Conservation (phyloP, 164 flowering plant genomes). For the Vitis vinifera region DNA sequence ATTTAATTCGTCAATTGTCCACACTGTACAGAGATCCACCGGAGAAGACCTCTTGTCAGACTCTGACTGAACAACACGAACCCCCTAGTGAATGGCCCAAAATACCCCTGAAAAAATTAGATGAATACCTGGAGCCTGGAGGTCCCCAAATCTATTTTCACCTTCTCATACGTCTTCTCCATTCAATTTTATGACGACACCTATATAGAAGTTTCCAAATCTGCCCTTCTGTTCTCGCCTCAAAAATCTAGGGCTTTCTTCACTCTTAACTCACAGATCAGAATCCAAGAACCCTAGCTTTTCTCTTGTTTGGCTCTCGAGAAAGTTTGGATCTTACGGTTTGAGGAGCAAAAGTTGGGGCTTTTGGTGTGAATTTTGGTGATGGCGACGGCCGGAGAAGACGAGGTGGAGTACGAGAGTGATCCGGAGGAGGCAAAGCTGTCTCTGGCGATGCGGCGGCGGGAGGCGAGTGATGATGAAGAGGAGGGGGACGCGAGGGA, state of each 20-base stretch:
- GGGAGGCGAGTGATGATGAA: conserved; percentile 93
- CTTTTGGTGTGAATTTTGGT: conserved; percentile 11
- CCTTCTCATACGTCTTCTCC: not conserved
- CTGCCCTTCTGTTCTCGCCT: not conserved
- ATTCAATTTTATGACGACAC: conserved; percentile 1
- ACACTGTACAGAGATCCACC: no score
- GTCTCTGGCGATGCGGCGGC: conserved; percentile 76
- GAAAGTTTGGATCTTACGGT: conserved; percentile 4
- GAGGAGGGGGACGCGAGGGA: conserved; percentile 43
- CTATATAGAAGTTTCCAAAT: not conserved
- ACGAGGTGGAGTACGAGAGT: conserved; percentile 79
- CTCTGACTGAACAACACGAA: no score
- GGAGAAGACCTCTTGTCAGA: no score
- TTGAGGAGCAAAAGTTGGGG: not conserved
- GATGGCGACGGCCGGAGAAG: conserved; percentile 37
- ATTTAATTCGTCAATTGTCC: no score
- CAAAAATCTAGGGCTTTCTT: conserved; percentile 1
- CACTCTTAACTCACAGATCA: not conserved
- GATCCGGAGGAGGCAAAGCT: conserved; percentile 86
- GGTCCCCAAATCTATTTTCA: not conserved
- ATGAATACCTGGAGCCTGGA: no score
- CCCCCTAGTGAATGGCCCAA: no score
- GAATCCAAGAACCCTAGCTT: not conserved
- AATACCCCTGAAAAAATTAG: no score
- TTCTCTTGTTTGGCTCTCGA: not conserved